Percentiles rank a stretch among this genome's conserved stretches.
These are phyloP conservation scores for Phytopythium mirpurense DNA, from an alignment of 352 stramenopile genomes.

Conservation along the genomic window DNA sequence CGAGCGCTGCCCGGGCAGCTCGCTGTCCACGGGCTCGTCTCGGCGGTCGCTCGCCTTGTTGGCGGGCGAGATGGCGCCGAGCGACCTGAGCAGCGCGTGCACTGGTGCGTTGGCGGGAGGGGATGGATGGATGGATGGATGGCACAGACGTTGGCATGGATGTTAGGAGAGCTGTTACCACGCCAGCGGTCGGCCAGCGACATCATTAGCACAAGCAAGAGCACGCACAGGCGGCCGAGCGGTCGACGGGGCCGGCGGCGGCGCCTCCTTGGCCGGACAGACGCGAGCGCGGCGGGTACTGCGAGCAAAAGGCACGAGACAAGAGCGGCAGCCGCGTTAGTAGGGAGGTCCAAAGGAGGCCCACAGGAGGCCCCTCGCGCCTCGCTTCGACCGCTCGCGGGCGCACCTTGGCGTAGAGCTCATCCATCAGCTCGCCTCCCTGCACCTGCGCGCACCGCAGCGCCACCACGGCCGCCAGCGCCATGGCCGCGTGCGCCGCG, in stretches of 20 bases:
- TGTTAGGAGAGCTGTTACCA: too few relatives aligned
- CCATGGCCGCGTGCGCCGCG: slow-evolving; percentile 38
- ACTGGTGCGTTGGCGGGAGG: slow-evolving; percentile 22
- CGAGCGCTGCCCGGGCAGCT: slow-evolving; percentile 26
- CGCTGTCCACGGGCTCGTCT: slow-evolving; percentile 3
- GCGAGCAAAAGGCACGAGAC: background rate
- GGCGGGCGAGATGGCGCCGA: slow-evolving; percentile 40
- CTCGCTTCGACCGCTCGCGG: background rate
- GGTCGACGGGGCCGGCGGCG: slow-evolving; percentile 15
- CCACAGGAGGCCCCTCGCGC: too few relatives aligned
- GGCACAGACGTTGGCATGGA: too few relatives aligned
- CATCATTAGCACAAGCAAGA: too few relatives aligned
- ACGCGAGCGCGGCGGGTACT: slow-evolving; percentile 25
- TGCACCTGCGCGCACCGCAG: slow-evolving; percentile 67
- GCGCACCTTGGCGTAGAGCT: slow-evolving; percentile 50
- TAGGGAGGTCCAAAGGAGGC: too few relatives aligned
- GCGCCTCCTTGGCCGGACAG: slow-evolving; percentile 10
- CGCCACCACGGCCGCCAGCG: slow-evolving; percentile 48
- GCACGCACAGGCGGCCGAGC: slow-evolving; percentile 30
- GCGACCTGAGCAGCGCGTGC: slow-evolving; percentile 48
- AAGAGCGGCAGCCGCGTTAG: background rate
- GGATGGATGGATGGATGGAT: too few relatives aligned
- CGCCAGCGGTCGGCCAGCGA: too few relatives aligned
- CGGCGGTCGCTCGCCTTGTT: slow-evolving; percentile 21
- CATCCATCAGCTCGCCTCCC: slow-evolving; percentile 45